Base-by-base conservation (phyloP, 1,284 basidiomycete species). In the Cutaneotrichosporon dermatis region DNA sequence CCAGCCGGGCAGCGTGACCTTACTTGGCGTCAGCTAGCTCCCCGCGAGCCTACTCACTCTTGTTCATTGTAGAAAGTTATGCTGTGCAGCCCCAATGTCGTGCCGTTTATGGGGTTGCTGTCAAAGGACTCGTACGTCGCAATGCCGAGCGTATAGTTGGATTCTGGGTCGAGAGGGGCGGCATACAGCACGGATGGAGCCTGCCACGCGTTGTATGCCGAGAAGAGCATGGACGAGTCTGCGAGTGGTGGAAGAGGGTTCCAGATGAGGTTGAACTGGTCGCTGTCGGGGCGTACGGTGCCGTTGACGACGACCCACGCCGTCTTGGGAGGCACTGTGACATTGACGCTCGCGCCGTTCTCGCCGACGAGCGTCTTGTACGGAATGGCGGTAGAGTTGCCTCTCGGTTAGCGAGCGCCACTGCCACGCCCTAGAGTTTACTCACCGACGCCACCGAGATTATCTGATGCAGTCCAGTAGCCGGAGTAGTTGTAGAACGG, bases 231-330 rank as follows among this genome's bases (percentile, higher is more conserved):
- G 16, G 42, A 41, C 15, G 15, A 33, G 34, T 58, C 57, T 10
- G 39, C 50, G 37, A 58, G 36, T 16, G 57, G 57, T 2, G 57
- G 57, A 6, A 53, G n/a, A 8, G 44, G 44, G 43, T 53, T 34
- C 57, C 57, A 58, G 4, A 41, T 34, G 15, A 58, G 37, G 13
- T 40, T 37, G 16, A 53, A 58, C 42, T 53, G 13, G 37, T 39
- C 43, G 39, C 57, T 58, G 25, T 58, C 44, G 4, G 57, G 57
- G 16, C 57, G 34, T 9, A 53, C 57, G 4, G 57, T 41, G 25
- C 57, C 57, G 51, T 58, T 48, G 25, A 58, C 10, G 12, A 53
- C 51, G 13, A 58, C 13, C 25, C 33, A 58, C 25, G 51, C 34
- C n/a, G 57, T 58, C 13, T 40, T 33, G 6, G 43, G 42, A 12